phyloP scores from a whole-genome alignment of 257 asterid genomes.

The Ehretia macrophylla region DNA sequence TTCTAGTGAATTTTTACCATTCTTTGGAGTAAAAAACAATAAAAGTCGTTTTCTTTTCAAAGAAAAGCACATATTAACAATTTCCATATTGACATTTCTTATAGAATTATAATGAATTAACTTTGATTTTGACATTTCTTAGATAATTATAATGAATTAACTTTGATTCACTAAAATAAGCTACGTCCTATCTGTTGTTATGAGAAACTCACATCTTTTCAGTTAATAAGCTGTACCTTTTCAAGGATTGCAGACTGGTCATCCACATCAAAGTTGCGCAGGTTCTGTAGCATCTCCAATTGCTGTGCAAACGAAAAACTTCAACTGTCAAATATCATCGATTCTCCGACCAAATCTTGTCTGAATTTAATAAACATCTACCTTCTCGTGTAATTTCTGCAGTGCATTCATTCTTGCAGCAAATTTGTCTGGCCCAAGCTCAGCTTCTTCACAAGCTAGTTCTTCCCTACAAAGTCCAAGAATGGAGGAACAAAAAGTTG shows the following conservation, averaged over 20 bases:
- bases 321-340: background rate
- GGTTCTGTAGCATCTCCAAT: conserved; percentile 80
- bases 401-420: conserved; percentile 57
- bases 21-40: background rate
- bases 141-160: background rate
- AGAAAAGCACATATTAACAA: background rate
- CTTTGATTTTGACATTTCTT: background rate
- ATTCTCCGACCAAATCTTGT: conserved; percentile 5
- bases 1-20: background rate
- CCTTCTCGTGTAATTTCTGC: conserved; percentile 63
- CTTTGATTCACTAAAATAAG: background rate
- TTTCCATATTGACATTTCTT: background rate
- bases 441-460: conserved; percentile 89
- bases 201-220: background rate
- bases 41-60: background rate
- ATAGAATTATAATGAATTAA: background rate
- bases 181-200: background rate
- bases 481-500: conserved; percentile 3
- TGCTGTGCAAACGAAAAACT: conserved; percentile 41
- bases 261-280: conserved; percentile 65
- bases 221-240: conserved; percentile 36
- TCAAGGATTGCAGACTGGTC: conserved; percentile 83
- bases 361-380: conserved; percentile 11
- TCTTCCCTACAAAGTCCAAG: conserved; percentile 62
- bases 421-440: conserved; percentile 71